Conservation (phyloP, 1,284 basidiomycete genomes). For the Amylostereum chailletii region DNA sequence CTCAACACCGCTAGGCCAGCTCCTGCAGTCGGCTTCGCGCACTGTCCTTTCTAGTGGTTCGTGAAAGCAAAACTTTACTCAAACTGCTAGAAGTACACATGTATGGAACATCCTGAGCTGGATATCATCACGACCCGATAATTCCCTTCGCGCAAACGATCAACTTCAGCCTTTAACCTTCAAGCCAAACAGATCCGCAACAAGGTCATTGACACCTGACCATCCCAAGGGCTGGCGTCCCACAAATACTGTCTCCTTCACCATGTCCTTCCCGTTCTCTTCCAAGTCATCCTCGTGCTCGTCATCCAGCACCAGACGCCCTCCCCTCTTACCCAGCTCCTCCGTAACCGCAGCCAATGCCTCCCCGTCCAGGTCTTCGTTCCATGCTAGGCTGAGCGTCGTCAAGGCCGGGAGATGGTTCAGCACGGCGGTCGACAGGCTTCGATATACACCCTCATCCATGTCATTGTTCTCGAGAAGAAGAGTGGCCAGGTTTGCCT, state of each 20-base stretch:
- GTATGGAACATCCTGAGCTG: too few relatives aligned
- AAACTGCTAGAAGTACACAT: too few relatives aligned
- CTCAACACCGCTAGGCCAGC: too few relatives aligned
- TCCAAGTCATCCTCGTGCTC: conserved; percentile 4
- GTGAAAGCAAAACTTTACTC: too few relatives aligned
- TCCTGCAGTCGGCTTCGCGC: too few relatives aligned
- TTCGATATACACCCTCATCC: not conserved
- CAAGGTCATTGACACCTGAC: too few relatives aligned
- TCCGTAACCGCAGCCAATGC: not conserved
- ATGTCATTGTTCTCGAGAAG: conserved; percentile 6
- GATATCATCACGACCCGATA: too few relatives aligned
- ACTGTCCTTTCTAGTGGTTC: too few relatives aligned
- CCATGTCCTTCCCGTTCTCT: not conserved
- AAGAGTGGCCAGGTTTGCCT: not conserved
- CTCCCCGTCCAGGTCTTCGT: conserved; percentile 5
- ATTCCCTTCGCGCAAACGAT: too few relatives aligned
- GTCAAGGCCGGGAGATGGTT: conserved; percentile 1
- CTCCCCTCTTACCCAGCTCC: not conserved
- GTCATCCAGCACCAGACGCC: conserved; percentile 3
- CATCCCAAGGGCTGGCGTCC: too few relatives aligned
- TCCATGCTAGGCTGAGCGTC: conserved; percentile 2
- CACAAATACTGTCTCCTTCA: not conserved
- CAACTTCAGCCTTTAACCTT: too few relatives aligned
- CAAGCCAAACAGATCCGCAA: too few relatives aligned
- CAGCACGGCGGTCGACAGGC: not conserved